These are phyloP conservation scores for Mortierella sp. DNA, from an alignment of 371 early-diverging fungal genomes.

Conservation along the genomic window DNA sequence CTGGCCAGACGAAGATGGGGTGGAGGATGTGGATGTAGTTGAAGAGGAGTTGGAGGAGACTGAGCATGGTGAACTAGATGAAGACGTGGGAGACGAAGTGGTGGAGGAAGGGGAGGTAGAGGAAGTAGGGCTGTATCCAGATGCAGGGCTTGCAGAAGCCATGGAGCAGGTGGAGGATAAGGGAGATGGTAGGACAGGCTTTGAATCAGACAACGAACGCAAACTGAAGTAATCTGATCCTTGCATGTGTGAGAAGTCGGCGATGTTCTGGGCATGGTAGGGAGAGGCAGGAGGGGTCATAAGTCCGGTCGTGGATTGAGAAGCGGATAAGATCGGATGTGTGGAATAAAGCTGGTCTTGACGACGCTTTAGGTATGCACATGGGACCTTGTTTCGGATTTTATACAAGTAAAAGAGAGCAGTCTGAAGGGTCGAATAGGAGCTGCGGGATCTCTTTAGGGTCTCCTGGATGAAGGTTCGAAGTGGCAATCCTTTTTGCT, in stretches of 20 bases:
- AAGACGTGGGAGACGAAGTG: conserved; percentile 27
- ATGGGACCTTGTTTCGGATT: conserved; percentile 49
- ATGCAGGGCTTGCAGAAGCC: conserved; percentile 28
- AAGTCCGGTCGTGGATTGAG: conserved; percentile 14
- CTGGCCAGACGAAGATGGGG: conserved; percentile 18
- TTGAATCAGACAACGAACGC: conserved; percentile 17
- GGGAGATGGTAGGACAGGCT: conserved; percentile 28
- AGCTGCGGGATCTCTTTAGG: conserved; percentile 76
- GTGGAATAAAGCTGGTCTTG: conserved; percentile 36
- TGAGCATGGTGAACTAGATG: conserved; percentile 26
- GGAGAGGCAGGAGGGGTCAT: conserved; percentile 42
- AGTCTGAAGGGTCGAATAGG: conserved; percentile 82
- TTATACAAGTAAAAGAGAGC: conserved; percentile 73
- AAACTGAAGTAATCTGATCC: conserved; percentile 43
- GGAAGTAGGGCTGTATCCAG: conserved; percentile 29
- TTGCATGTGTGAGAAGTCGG: conserved; percentile 25
- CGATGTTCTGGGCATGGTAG: conserved; percentile 26
- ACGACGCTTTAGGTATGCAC: conserved; percentile 41
- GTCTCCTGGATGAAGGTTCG: conserved; percentile 75
- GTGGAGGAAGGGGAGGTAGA: conserved; percentile 29
- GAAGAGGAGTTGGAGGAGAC: conserved; percentile 21
- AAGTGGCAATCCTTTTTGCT: conserved; percentile 61
- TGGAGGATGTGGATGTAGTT: conserved; percentile 6
- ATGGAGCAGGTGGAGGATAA: conserved; percentile 39
- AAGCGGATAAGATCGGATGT: conserved; percentile 11